Base-by-base conservation (phyloP, 805 yeast species). In the Tetrapisispora phaffii region DNA sequence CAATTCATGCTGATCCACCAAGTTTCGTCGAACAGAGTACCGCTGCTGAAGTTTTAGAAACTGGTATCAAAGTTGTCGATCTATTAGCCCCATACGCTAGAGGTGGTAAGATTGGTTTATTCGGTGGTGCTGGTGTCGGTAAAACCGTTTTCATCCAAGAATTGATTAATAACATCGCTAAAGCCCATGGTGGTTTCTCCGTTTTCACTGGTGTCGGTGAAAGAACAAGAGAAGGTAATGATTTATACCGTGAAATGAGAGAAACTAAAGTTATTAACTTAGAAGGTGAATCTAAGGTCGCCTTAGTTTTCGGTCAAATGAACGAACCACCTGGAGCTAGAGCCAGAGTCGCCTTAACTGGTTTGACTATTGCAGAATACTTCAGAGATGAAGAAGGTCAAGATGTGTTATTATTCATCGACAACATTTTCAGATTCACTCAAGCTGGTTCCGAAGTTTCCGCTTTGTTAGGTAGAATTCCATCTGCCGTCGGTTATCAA, bases 81-180 rank as follows among this genome's bases (percentile, higher is more conserved):
- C 79, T 90, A 69, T 81, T 90, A 60, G 98, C 98, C 62, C 98
- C 98, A 63, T 90, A 90, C 79, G 97, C 98, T 70, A 88, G 97
- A 86, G 98, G 98, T 86, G 98, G 98, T 86, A 90, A 90, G 83
- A 90, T 90, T 87, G 98, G 98, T 83, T 82, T 90, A 69, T 90
- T 90, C 85, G 98, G 98, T 80, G 98, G 98, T 90, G 98, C 98
- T 74, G 98, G 98, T 90, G 98, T 90, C 85, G 98, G 98, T 77
- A 90, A 90, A 77, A 90, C 98, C 74, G 98, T 90, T 56, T 90
- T 90, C 77, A 90, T 90, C 76, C 98, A 90, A 80, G 98, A 90
- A 79, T 82, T 90, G 78, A 90, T 90, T 74, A 90, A 93, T 89
- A 90, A 90, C 82, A 93, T 90, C 69, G 98, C 98, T 71, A 93